Conservation (phyloP, 2,329 filamentous ascomycete genomes). For the Alternaria sp. region DNA sequence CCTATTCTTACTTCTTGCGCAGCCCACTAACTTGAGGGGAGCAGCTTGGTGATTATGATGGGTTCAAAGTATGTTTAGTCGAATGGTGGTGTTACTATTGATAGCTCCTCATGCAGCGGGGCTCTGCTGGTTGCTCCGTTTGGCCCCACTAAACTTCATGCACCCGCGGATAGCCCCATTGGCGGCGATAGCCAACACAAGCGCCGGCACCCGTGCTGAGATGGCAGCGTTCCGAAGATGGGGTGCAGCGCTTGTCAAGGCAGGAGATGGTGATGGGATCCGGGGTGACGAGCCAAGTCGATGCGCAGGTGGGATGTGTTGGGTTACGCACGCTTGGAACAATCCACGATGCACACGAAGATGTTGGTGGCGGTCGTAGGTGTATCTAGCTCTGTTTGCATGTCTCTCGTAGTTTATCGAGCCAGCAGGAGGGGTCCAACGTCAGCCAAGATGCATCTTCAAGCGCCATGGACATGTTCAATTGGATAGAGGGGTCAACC, state of each 20-base stretch:
- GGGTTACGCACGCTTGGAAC: not conserved
- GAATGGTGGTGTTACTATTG: constrained; percentile 23
- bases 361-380: constrained; percentile 14
- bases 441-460: constrained; percentile 34
- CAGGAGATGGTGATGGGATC: constrained; percentile 17
- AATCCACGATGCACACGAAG: constrained; percentile 18
- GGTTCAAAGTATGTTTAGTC: constrained; percentile 5
- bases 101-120: constrained; percentile 25
- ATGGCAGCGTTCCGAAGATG: not conserved
- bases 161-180: constrained; percentile 16
- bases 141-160: constrained; percentile 14
- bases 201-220: constrained; percentile 10
- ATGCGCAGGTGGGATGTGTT: constrained; percentile 13
- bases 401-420: constrained; percentile 8
- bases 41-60: constrained; percentile 5
- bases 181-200: constrained; percentile 12
- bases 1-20: constrained; percentile 15
- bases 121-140: constrained; percentile 20
- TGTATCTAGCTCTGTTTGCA: constrained; percentile 4
- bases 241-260: constrained; percentile 23
- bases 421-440: constrained; percentile 33
- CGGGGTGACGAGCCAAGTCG: constrained; percentile 17
- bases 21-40: constrained; percentile 6
- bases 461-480: constrained; percentile 12
- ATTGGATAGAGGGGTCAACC: constrained; percentile 18